These are phyloP conservation scores for Fagopyrum tataricum DNA, from an alignment of 148 eudicot species.

Conservation along the genomic window DNA sequence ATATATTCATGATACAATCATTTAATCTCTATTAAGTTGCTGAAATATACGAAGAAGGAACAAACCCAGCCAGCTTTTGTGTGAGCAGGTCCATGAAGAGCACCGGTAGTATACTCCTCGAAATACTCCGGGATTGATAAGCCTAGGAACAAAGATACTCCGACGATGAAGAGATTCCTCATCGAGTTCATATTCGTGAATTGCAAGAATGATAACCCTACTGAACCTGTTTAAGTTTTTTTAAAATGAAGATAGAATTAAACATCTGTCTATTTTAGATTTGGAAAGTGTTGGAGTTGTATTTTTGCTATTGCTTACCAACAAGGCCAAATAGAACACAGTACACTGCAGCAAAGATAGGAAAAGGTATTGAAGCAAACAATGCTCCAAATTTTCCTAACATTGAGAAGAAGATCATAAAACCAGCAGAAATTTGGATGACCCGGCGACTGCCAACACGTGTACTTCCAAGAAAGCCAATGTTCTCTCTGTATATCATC, in stretches of 20 bases:
- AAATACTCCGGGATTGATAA: slow-evolving; percentile 90
- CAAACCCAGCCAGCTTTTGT: slow-evolving; percentile 95
- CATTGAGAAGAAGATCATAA: slow-evolving; percentile 95
- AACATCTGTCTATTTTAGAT: not conserved
- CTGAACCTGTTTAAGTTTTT: slow-evolving; percentile 45
- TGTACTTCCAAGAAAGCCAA: slow-evolving; percentile 92
- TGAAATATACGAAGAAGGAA: not conserved
- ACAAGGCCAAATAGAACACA: slow-evolving; percentile 94
- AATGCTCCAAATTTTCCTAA: slow-evolving; percentile 96
- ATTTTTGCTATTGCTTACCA: too few relatives aligned
- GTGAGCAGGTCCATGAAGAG: slow-evolving; percentile 90
- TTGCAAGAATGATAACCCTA: slow-evolving; percentile 90
- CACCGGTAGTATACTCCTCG: slow-evolving; percentile 60
- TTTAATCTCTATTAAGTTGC: not conserved
- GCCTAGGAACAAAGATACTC: slow-evolving; percentile 85
- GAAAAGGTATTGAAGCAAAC: slow-evolving; percentile 93
- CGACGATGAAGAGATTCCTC: slow-evolving; percentile 86
- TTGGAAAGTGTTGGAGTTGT: too few relatives aligned
- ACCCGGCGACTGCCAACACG: slow-evolving; percentile 97
- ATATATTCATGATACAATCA: not conserved
- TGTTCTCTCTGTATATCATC: slow-evolving; percentile 60
- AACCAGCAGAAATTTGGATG: slow-evolving; percentile 93
- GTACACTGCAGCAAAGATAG: slow-evolving; percentile 89
- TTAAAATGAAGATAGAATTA: not conserved
- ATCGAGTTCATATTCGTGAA: slow-evolving; percentile 98